Base-by-base conservation (phyloP, 2,329 filamentous ascomycete genomes). In the Monilinia laxa region DNA sequence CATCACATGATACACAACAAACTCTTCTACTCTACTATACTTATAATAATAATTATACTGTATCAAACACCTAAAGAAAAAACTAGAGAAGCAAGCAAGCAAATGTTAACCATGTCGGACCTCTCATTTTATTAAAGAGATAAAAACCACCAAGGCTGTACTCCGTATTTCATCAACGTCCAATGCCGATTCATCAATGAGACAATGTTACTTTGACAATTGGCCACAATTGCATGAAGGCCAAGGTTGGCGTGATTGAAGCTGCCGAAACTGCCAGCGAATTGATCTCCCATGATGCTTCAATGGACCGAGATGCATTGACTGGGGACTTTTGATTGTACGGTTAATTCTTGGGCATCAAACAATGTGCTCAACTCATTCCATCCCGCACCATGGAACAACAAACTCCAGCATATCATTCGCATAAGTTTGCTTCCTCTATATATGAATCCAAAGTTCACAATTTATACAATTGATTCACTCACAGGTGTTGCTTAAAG, bases 241-340 rank as follows among this genome's bases (percentile, higher is more conserved):
- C 55, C 56, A 16, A 62, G 56, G 60, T 47, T 58, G 63, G 28
- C 42, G 42, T 28, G 49, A 42, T 65, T 65, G 25, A 56, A 23
- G 42, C 18, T 59, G 45, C 35, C 55, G 18, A 62, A 18, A 35
- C 58, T 53, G 56, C 56, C 56, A 65, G 51, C 25, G 35, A 47
- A 59, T 42, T 53, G 35, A 12, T 20, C 35, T 42, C 55, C 45
- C 25, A 35, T 35, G 55, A 23, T 49, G 45, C 28, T 45, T 47
- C 64, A 60, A 42, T 60, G 35, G 45, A 31, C 31, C 55, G 20
- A 53, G 25, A 60, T 65, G 25, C 64, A 65, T 54, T 31, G 20
- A 53, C 18, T 53, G 35, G 47, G 47, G 23, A 65, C 47, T 18
- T 42, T 25, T 45, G 35, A 35, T 45, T 62, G 47, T 35, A 47